A percentile compares a stretch with the other conserved stretches of the same genome.
phyloP scores from a whole-genome alignment of 2,329 filamentous ascomycete species.

The Colletotrichum camelliae region DNA sequence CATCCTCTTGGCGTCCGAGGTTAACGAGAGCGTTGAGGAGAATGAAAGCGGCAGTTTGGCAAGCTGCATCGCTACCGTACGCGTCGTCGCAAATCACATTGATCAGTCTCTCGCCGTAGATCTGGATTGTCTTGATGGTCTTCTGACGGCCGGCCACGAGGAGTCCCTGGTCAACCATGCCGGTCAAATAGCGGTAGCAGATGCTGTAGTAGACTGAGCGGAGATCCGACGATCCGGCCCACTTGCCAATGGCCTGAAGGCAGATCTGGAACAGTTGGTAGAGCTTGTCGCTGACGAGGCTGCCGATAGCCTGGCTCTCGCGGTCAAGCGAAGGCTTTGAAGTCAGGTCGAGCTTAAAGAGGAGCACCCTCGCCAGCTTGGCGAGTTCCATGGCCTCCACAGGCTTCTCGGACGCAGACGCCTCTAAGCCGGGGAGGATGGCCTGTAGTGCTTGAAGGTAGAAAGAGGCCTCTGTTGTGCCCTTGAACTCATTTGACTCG shows the following conservation, averaged over 20 bases:
- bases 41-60: conserved; percentile 84
- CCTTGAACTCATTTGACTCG: conserved; percentile 80
- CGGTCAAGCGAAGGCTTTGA: conserved; percentile 43
- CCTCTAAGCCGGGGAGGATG: conserved; percentile 86
- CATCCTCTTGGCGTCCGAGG: conserved; percentile 74
- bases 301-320: conserved; percentile 58
- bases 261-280: conserved; percentile 92
- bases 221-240: conserved; percentile 72
- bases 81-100: conserved; percentile 93
- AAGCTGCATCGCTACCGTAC: conserved; percentile 80
- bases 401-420: conserved; percentile 71
- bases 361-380: conserved; percentile 73
- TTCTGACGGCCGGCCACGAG: conserved; percentile 55
- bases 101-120: conserved; percentile 77
- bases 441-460: conserved; percentile 87
- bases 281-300: conserved; percentile 85
- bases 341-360: conserved; percentile 72
- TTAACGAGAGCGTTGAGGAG: conserved; percentile 81
- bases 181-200: conserved; percentile 82
- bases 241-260: conserved; percentile 77
- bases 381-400: conserved; percentile 78
- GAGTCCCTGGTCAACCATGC: conserved; percentile 64
- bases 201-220: conserved; percentile 91
- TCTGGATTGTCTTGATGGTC: conserved; percentile 73
- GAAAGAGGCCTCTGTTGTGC: conserved; percentile 74